phyloP scores from a whole-genome alignment of 1,139 yeast genomes.

The Geotrichum bryndzae region DNA sequence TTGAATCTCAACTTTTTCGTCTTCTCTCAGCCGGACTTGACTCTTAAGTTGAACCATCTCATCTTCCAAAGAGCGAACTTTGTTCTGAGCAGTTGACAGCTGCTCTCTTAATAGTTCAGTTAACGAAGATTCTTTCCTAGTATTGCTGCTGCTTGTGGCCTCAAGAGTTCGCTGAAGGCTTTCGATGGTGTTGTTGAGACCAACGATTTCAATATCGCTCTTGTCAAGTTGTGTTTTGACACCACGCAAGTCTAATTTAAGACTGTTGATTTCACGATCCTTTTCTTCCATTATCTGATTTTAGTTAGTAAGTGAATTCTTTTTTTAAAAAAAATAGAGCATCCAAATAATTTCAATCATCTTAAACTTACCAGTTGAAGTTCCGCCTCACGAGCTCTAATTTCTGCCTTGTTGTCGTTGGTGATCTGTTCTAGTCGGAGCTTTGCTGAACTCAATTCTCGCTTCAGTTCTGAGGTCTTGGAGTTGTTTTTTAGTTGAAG shows the following conservation, averaged over 20 bases:
- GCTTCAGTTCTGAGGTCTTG: constrained; percentile 5
- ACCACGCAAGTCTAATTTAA: constrained; percentile 9
- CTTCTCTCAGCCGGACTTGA: constrained; percentile 2
- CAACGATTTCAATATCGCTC: constrained; percentile 11
- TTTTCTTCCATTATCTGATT: constrained; percentile 23
- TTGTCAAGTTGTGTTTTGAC: constrained; percentile 11
- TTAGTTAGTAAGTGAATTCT: constrained; percentile 13
- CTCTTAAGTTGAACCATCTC: not conserved
- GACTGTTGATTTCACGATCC: constrained; percentile 12
- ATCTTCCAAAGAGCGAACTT: not conserved
- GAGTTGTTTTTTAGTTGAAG: constrained; percentile 20
- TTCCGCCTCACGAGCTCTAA: not conserved
- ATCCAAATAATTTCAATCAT: not conserved
- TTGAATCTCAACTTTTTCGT: not conserved
- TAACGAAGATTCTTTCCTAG: not conserved
- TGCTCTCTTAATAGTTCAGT: not conserved
- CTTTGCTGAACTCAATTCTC: constrained; percentile 16
- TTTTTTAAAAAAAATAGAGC: not conserved
- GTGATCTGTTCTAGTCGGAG: constrained; percentile 21
- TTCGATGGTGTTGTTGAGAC: constrained; percentile 9
- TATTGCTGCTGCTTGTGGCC: not conserved
- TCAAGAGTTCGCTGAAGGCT: not conserved
- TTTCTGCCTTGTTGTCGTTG: constrained; percentile 18
- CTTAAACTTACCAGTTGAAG: not conserved
- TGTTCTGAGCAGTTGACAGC: not conserved